Evolutionary conservation across 2,329 filamentous ascomycete species (phyloP).

Genomic region (Aspergillus sp.): DNA sequence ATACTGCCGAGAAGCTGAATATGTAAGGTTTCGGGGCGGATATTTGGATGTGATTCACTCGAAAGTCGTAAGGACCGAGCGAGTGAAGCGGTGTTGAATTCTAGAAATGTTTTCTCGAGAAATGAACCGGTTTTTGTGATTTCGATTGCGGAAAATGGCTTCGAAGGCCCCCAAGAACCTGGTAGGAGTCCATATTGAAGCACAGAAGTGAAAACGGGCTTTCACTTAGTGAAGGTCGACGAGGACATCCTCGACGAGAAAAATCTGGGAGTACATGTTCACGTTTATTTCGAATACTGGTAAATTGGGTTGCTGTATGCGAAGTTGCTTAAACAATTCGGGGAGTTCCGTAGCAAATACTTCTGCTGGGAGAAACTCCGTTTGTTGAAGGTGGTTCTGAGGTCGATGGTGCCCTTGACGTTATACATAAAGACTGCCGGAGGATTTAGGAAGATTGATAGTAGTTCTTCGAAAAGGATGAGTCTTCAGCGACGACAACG

Average conservation of each 20-base stretch:
- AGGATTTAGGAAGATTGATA: not conserved
- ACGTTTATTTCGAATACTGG: conserved; percentile 12
- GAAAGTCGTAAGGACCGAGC: conserved; percentile 6
- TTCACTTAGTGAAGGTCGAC: conserved; percentile 27
- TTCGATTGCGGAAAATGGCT: conserved; percentile 23
- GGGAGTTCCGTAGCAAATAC: conserved; percentile 5
- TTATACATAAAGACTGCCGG: conserved; percentile 23
- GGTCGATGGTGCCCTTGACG: conserved; percentile 10
- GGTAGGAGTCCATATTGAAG: conserved; percentile 31
- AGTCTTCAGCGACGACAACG: not conserved
- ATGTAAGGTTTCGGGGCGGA: not conserved
- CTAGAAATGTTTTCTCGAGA: not conserved
- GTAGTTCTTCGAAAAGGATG: not conserved
- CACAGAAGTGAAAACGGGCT: conserved; percentile 19
- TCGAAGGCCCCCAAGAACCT: conserved; percentile 28
- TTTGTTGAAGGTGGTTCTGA: conserved; percentile 7
- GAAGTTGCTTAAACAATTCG: not conserved
- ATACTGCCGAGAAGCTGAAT: not conserved
- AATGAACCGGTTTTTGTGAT: conserved; percentile 8
- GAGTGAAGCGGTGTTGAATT: conserved; percentile 3
- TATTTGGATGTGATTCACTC: conserved; percentile 2
- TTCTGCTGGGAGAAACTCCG: conserved; percentile 4
- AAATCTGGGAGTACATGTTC: conserved; percentile 24
- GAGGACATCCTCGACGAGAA: conserved; percentile 22
- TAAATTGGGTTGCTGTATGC: conserved; percentile 2